These are phyloP conservation scores for Boletus bicolor DNA, from an alignment of 768 basidiomycete species.

Conservation along the genomic window DNA sequence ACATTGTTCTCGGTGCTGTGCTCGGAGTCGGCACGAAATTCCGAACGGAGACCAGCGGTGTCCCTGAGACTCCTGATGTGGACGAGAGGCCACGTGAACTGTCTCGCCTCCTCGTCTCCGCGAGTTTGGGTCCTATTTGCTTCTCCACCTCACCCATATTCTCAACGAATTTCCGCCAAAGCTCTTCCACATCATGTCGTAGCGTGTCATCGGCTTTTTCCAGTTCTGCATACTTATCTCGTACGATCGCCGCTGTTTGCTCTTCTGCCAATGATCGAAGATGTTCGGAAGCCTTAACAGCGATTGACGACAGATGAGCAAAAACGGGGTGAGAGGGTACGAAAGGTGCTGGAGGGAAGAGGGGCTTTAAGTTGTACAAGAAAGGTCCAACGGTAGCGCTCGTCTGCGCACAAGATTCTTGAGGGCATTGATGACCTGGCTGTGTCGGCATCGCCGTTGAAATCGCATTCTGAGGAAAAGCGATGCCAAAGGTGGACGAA, in stretches of 20 bases:
- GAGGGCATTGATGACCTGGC: conserved; percentile 25
- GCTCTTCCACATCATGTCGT: conserved; percentile 51
- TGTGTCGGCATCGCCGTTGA: conserved; percentile 27
- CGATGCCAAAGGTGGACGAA: conserved; percentile 44
- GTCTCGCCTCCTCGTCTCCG: conserved; percentile 21
- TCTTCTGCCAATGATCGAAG: conserved; percentile 58
- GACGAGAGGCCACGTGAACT: conserved; percentile 19
- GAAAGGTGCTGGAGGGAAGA: conserved; percentile 76
- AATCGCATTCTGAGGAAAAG: conserved; percentile 33
- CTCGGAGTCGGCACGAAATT: conserved; percentile 54
- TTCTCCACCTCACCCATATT: conserved; percentile 44
- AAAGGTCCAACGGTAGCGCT: conserved; percentile 29
- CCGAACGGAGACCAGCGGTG: conserved; percentile 42
- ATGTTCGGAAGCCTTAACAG: conserved; percentile 50
- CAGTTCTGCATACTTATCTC: conserved; percentile 54
- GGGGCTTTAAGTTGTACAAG: conserved; percentile 52
- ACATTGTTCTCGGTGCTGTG: conserved; percentile 35
- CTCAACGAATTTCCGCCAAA: conserved; percentile 62
- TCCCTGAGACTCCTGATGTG: conserved; percentile 25
- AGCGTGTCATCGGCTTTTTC: conserved; percentile 53
- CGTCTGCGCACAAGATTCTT: conserved; percentile 26
- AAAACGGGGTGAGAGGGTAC: conserved; percentile 74
- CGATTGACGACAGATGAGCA: conserved; percentile 56
- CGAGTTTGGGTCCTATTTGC: conserved; percentile 27
- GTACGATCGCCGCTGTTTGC: conserved; percentile 50